Conservation (phyloP, 345 rosid genomes). For the Ceriops decandra region DNA sequence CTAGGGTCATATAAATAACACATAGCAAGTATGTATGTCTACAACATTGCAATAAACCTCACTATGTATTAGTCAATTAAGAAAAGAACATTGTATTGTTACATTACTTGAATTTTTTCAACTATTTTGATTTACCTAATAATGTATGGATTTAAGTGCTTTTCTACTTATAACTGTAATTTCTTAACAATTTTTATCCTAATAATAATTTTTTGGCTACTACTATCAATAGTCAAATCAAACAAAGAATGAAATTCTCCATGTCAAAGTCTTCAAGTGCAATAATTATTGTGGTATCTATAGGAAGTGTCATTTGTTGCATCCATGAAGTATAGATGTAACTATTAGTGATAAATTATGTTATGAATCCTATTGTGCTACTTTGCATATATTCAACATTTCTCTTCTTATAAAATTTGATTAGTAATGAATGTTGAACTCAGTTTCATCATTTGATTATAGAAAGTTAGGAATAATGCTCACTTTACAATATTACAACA, state of each 20-base stretch:
- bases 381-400: slow-evolving; percentile 77
- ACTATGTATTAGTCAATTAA: too few relatives aligned
- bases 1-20: too few relatives aligned
- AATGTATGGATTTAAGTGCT: too few relatives aligned
- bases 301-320: background rate
- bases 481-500: background rate
- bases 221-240: slow-evolving; percentile 13
- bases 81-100: too few relatives aligned
- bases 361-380: background rate
- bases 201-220: too few relatives aligned
- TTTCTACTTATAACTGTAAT: too few relatives aligned
- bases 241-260: slow-evolving; percentile 43
- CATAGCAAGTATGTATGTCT: too few relatives aligned
- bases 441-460: slow-evolving; percentile 28
- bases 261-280: background rate
- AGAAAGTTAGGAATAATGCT: background rate
- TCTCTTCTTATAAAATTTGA: slow-evolving; percentile 82
- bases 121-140: too few relatives aligned
- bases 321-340: background rate
- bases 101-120: too few relatives aligned
- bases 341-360: background rate
- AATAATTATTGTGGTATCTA: background rate
- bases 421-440: slow-evolving; percentile 97
- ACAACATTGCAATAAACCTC: too few relatives aligned
- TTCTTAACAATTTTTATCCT: too few relatives aligned